Base-by-base conservation (phyloP, 1,284 basidiomycete species). In the Irpex sp. region DNA sequence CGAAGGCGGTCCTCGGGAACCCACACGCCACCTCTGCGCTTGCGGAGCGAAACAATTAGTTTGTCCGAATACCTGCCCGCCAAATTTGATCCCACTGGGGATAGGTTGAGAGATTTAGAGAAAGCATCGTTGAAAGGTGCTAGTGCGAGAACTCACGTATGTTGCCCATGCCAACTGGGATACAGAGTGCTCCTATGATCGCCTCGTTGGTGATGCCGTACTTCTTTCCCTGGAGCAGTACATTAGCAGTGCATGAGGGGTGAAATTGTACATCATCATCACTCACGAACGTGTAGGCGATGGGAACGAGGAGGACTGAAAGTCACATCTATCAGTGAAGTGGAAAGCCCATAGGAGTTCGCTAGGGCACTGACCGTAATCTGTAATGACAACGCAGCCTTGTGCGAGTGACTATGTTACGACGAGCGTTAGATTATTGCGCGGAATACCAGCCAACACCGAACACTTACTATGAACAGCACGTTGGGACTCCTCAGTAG, bases 401-500 rank as follows among this genome's bases (percentile, higher is more conserved):
- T 74, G 76, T 1, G 77, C 72, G n/a, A 84, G 54, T 0, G 77
- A 75, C 84, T 84, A 26, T 17, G 6, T 13, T 8, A 37, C 43
- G 8, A 11, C 58, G 3, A 58, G 36, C n/a, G 17, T 17, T 7
- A 39, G 13, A 21, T 4, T 39, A 9, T 39, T 39, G 1, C 13
- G 37, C 15, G 15, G 47, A 49, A 31, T 1, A 2, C 19, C 1
- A 31, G 11, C 7, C 9, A n/a, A 19, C 13, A 63, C 56, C 31
- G 1, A 8, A 3, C 15, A 59, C 87, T 68, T 58, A 88, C 87
- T 1, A 86, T 72, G 2, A 78, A 69, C 33, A 83, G 61, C n/a
- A 92, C 72, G 67, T 87, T 87, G 5, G 86, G 85, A 67, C 85
- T 86, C 21, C 80, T 73, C 8, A 91, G 71, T 3, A 90, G 73